phyloP scores from a whole-genome alignment of 2,329 filamentous ascomycete species.

The Herpotrichia juniperi region DNA sequence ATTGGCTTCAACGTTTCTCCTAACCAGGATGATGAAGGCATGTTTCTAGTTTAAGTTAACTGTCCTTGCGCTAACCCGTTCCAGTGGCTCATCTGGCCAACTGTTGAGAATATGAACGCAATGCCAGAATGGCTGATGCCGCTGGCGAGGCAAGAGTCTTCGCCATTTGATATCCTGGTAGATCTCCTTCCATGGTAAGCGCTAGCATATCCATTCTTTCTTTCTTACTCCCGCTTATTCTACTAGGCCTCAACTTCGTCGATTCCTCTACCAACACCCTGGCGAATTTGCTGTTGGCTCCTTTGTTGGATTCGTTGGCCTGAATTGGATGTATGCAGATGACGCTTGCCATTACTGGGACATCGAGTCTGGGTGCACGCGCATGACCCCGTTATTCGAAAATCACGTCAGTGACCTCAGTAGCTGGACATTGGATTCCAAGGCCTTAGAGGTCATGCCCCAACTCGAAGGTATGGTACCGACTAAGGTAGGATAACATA shows the following conservation, averaged over 20 bases:
- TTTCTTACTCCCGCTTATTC: not conserved
- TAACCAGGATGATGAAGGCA: slow-evolving; percentile 45
- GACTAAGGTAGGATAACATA: slow-evolving; percentile 6
- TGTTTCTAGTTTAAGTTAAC: slow-evolving; percentile 12
- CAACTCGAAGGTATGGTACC: slow-evolving; percentile 40
- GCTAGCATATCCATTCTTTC: not conserved
- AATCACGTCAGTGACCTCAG: slow-evolving; percentile 37
- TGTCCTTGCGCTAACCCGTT: slow-evolving; percentile 14
- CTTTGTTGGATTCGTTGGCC: slow-evolving; percentile 35
- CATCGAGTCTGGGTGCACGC: slow-evolving; percentile 39
- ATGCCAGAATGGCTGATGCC: slow-evolving; percentile 45
- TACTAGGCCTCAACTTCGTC: slow-evolving; percentile 40
- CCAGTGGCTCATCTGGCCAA: slow-evolving; percentile 46
- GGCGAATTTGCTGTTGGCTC: slow-evolving; percentile 33
- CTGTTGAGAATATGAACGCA: slow-evolving; percentile 40
- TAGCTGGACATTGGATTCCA: slow-evolving; percentile 42
- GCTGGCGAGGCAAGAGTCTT: slow-evolving; percentile 34
- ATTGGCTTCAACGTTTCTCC: slow-evolving; percentile 38
- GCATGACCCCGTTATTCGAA: slow-evolving; percentile 41
- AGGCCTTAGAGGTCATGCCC: slow-evolving; percentile 40
- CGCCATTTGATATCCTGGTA: slow-evolving; percentile 39
- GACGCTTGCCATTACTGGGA: slow-evolving; percentile 46
- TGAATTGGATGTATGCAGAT: slow-evolving; percentile 43
- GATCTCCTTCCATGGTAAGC: slow-evolving; percentile 44
- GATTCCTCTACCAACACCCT: slow-evolving; percentile 39